Evolutionary conservation across 75 land plant species (phyloP).

Genomic region (Picea glauca): DNA sequence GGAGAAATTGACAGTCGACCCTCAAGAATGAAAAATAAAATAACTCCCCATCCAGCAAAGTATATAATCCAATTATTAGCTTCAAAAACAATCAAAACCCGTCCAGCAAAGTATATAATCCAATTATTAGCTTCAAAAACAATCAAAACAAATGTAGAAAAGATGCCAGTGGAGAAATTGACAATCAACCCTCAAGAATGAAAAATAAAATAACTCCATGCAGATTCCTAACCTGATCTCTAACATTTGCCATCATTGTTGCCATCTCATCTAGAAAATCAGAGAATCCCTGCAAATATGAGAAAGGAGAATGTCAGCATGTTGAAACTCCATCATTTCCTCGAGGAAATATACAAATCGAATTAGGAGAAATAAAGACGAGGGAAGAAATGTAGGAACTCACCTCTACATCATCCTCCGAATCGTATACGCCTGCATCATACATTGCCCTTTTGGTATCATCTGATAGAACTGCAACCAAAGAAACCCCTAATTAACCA

Average conservation of each 20-base stretch:
- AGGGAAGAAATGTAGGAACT: conserved; percentile 9
- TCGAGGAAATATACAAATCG: background rate
- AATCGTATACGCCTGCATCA: conserved; percentile 56
- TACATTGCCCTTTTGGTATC: conserved; percentile 52
- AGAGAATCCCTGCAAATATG: conserved; percentile 46
- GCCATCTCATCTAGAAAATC: conserved; percentile 65
- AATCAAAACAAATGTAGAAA: background rate
- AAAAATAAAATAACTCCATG: background rate
- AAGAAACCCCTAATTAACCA: background rate
- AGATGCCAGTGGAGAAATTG: background rate
- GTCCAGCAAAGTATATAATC: no score
- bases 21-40: background rate
- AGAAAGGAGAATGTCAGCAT: background rate
- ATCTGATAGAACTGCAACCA: conserved; percentile 57
- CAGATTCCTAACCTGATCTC: conserved; percentile 30
- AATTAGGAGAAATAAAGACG: background rate
- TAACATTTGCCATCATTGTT: conserved; percentile 42
- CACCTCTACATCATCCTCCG: conserved; percentile 49
- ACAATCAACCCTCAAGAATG: background rate
- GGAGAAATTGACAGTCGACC: background rate
- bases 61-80: no score
- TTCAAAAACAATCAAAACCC: no score
- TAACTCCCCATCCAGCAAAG: no score
- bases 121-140: no score
- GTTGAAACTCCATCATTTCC: background rate